phyloP scores from a whole-genome alignment of 345 rosid genomes.

The Eucalyptus decipiens region DNA sequence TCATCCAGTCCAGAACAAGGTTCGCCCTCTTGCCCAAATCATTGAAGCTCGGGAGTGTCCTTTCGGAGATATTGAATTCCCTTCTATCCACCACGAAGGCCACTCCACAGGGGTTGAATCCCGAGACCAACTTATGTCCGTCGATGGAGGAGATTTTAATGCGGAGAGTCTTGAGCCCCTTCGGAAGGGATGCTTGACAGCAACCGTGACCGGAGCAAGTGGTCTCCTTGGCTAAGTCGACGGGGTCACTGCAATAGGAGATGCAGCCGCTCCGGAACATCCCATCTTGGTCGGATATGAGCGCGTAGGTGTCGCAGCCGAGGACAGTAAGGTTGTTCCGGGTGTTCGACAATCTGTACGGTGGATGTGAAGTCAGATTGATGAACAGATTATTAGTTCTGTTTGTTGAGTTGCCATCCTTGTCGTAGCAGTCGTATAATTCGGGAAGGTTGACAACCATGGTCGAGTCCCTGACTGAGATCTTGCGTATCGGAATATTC shows the following conservation, averaged over 20 bases:
- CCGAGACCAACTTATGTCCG: not conserved
- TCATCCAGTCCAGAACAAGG: not conserved
- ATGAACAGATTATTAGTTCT: fast-evolving
- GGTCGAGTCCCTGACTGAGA: not conserved
- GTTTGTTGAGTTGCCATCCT: fast-evolving
- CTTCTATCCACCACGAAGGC: not conserved
- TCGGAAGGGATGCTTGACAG: not conserved
- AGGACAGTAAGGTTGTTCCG: not conserved
- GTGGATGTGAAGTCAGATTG: too few relatives aligned
- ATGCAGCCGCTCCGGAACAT: not conserved
- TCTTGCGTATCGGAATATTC: not conserved
- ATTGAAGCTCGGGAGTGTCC: not conserved
- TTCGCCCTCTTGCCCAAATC: not conserved
- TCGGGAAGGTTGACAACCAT: not conserved
- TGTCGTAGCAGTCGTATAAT: too few relatives aligned
- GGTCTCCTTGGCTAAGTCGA: not conserved
- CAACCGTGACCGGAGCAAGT: not conserved
- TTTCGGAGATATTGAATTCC: not conserved
- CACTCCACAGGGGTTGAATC: not conserved
- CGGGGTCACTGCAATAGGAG: not conserved
- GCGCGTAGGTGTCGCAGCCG: not conserved
- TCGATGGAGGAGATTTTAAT: not conserved
- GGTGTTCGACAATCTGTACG: not conserved
- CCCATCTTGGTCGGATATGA: not conserved
- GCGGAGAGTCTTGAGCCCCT: not conserved